phyloP scores from a whole-genome alignment of 768 basidiomycete genomes.

The Panaeolus papilionaceus region DNA sequence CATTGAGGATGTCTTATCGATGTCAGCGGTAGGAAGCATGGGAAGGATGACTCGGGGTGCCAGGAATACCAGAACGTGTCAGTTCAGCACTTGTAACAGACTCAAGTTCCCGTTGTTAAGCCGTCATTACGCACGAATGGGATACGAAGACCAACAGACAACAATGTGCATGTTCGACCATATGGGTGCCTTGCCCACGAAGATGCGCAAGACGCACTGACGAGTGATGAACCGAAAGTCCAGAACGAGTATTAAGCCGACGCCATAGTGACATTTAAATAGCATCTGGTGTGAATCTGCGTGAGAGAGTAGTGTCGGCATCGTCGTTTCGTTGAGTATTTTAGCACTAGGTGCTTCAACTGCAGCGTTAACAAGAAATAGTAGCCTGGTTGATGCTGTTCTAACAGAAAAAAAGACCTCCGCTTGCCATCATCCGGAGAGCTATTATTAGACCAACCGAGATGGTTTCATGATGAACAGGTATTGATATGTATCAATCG shows the following conservation, averaged over 20 bases:
- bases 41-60: neutral
- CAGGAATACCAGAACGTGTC: no score
- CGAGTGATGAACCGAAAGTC: neutral
- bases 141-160: no score
- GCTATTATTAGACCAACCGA: neutral
- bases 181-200: neutral
- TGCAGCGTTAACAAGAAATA: neutral
- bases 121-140: neutral
- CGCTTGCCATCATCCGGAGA: neutral
- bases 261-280: neutral
- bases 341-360: neutral
- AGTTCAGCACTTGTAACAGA: no score
- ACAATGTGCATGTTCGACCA: neutral
- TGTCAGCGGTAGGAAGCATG: neutral
- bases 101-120: neutral
- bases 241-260: neutral
- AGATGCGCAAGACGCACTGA: neutral
- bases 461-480: neutral
- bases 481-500: neutral
- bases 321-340: neutral
- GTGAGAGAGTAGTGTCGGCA: neutral
- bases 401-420: no score
- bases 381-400: neutral
- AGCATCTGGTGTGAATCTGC: neutral
- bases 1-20: neutral